phyloP scores from a whole-genome alignment of 441 rosid species.

The Macaranga tanarius region DNA sequence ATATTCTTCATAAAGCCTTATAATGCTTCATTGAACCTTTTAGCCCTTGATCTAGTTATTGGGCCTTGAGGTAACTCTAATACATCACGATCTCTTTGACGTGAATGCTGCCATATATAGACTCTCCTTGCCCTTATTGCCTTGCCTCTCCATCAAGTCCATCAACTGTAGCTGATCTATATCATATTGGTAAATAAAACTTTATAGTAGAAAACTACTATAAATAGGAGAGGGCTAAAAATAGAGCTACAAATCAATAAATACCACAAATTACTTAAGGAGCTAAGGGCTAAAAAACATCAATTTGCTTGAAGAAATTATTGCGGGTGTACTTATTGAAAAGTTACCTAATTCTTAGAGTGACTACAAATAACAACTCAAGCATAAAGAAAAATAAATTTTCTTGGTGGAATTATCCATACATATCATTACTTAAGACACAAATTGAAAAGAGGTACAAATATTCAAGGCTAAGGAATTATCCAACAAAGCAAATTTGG shows the following conservation, averaged over 20 bases:
- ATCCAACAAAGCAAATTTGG: not conserved
- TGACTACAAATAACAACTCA: not conserved
- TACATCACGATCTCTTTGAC: no score
- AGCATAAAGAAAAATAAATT: not conserved
- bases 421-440: not conserved
- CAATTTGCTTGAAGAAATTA: not conserved
- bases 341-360: not conserved
- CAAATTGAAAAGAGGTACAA: not conserved
- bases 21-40: no score
- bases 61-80: no score
- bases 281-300: not conserved
- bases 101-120: no score
- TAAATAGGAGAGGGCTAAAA: not conserved
- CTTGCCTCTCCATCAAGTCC: no score
- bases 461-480: not conserved
- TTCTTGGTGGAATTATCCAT: not conserved
- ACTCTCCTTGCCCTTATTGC: no score
- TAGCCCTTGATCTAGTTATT: no score
- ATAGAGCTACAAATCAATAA: not conserved
- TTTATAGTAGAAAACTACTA: not conserved
- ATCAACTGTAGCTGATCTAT: no score
- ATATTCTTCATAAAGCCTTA: no score
- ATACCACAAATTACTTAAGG: not conserved
- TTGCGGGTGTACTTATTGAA: not conserved
- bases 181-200: not conserved